A percentile compares a stretch with the other conserved stretches of the same genome.
Conservation (phyloP, 2,329 filamentous ascomycete genomes). For the Sporothrix inflata region DNA sequence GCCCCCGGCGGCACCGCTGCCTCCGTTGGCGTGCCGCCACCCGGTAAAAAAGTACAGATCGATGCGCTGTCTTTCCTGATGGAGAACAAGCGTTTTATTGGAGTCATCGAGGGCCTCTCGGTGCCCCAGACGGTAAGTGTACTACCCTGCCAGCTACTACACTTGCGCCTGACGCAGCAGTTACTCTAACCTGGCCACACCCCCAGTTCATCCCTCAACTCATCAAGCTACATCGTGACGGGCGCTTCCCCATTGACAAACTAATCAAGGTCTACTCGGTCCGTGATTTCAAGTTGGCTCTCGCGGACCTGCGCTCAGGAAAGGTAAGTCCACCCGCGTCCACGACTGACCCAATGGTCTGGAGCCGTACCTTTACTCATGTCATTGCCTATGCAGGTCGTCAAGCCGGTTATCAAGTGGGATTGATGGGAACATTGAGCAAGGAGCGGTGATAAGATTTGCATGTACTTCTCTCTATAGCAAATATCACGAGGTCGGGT, state of each 20-base stretch:
- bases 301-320: slow-evolving; percentile 37
- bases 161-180: no score
- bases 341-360: neutral
- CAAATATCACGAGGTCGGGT: no score
- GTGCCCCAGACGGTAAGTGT: slow-evolving; percentile 36
- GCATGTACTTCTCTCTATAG: no score
- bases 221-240: slow-evolving; percentile 40
- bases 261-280: slow-evolving; percentile 40
- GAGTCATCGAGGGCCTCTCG: slow-evolving; percentile 42
- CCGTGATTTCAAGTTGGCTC: slow-evolving; percentile 35
- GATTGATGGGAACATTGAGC: slow-evolving; percentile 6
- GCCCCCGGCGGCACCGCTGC: slow-evolving; percentile 40
- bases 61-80: slow-evolving; percentile 31
- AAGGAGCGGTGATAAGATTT: no score
- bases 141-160: neutral
- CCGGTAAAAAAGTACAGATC: slow-evolving; percentile 37
- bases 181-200: slow-evolving; percentile 6
- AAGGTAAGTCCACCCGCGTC: slow-evolving; percentile 30
- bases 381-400: slow-evolving; percentile 24
- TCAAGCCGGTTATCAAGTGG: slow-evolving; percentile 33
- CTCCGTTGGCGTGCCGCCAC: slow-evolving; percentile 42
- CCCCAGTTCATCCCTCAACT: slow-evolving; percentile 42
- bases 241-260: slow-evolving; percentile 42
- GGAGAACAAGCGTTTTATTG: slow-evolving; percentile 39
- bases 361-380: neutral